A percentile compares a stretch with the other conserved stretches of the same genome.
Conservation (phyloP, 345 rosid genomes). For the Ceriops zippeliana region DNA sequence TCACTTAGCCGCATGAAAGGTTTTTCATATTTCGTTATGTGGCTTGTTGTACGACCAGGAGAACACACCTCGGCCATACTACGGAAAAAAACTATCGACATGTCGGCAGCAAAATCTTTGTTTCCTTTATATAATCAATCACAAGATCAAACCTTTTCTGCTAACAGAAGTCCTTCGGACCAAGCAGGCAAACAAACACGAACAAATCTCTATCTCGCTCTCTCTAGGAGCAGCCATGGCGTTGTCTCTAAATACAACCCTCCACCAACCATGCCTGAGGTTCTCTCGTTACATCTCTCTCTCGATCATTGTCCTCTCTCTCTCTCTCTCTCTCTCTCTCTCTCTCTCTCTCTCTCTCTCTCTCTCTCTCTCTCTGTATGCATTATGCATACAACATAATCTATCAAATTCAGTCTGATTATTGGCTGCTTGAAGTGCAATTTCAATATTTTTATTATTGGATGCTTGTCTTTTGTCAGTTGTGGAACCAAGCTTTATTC, state of each 20-base stretch:
- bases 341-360: neutral
- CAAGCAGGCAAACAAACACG: too few relatives aligned
- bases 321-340: neutral
- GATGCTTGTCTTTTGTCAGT: conserved; percentile 36
- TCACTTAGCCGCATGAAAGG: too few relatives aligned
- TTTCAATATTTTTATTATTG: neutral
- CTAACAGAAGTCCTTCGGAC: too few relatives aligned
- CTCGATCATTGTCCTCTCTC: neutral
- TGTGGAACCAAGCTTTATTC: conserved; percentile 62
- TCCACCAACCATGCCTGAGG: conserved; percentile 59
- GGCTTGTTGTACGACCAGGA: too few relatives aligned
- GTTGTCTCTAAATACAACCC: conserved; percentile 44
- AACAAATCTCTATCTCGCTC: neutral
- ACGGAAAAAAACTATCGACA: too few relatives aligned
- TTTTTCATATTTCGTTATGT: too few relatives aligned
- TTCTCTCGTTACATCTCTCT: conserved; percentile 4
- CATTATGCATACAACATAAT: neutral
- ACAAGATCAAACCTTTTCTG: too few relatives aligned
- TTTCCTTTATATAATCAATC: too few relatives aligned
- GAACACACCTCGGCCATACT: too few relatives aligned
- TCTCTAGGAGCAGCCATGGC: conserved; percentile 39
- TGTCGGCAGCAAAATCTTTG: too few relatives aligned
- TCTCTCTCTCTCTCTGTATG: neutral
- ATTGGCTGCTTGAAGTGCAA: conserved; percentile 9
- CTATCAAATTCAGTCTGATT: neutral